Evolutionary conservation across 2,329 filamentous ascomycete genomes (phyloP).

Genomic region (Paecilomyces fulvus): DNA sequence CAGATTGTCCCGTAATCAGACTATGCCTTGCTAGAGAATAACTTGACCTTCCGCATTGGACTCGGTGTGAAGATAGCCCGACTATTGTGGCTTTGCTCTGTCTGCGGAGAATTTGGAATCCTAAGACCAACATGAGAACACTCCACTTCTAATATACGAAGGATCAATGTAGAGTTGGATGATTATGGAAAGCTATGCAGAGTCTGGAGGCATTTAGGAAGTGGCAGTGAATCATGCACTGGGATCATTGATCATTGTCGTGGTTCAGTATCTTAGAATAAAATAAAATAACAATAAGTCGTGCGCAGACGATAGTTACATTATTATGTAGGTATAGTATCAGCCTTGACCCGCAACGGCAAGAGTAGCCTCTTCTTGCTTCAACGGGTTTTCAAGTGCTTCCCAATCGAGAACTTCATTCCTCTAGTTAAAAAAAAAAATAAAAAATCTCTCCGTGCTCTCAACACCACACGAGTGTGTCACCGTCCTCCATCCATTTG

Average conservation of each 20-base stretch:
- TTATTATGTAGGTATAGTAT: no score
- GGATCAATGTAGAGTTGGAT: background rate
- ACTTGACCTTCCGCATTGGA: background rate
- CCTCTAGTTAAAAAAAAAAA: background rate
- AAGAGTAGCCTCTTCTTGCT: background rate
- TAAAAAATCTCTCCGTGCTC: background rate
- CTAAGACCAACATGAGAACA: background rate
- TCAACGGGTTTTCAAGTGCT: background rate
- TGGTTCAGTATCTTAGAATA: background rate
- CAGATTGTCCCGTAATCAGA: background rate
- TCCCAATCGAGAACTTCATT: background rate
- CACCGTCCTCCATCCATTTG: background rate
- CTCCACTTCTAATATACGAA: background rate
- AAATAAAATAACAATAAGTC: background rate
- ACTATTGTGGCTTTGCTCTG: background rate
- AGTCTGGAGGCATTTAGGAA: background rate
- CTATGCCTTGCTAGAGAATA: background rate
- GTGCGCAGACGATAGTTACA: background rate
- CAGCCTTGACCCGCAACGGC: background rate
- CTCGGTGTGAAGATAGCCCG: background rate
- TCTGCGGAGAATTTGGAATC: background rate
- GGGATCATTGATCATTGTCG: no score
- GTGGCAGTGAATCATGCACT: no score
- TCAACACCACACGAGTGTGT: background rate
- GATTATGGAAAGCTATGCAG: background rate